Conservation (phyloP, 331 rosid species). For the Malus hybrid region DNA sequence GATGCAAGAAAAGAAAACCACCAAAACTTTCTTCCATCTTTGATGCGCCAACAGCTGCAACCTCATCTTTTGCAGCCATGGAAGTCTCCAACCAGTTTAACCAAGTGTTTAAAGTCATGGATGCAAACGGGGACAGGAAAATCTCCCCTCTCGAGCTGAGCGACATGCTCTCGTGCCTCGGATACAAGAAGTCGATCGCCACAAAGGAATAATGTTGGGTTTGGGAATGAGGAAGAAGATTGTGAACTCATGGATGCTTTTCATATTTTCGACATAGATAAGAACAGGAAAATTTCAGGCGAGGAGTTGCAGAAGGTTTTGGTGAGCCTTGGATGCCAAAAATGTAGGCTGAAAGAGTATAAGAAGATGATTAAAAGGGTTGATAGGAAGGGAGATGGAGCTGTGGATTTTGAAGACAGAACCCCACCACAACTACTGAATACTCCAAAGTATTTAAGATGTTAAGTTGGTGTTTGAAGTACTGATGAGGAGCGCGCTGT, state of each 20-base stretch:
- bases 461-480: too few species aligned
- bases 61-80: conserved; percentile 39
- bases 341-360: conserved; percentile 49
- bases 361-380: conserved; percentile 54
- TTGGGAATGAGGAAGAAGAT: conserved; percentile 1
- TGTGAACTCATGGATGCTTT: conserved; percentile 54
- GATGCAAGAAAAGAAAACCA: conserved; percentile 2
- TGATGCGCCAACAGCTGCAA: not conserved
- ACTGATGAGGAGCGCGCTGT: too few species aligned
- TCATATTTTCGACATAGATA: conserved; percentile 48
- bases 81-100: conserved; percentile 45
- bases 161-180: conserved; percentile 40
- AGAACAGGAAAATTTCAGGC: conserved; percentile 50
- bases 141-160: conserved; percentile 50
- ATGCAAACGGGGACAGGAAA: conserved; percentile 56
- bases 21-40: conserved; percentile 22
- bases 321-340: conserved; percentile 41
- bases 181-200: conserved; percentile 29
- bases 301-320: conserved; percentile 48
- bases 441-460: too few species aligned
- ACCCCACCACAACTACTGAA: too few species aligned
- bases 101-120: conserved; percentile 56
- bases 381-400: conserved; percentile 65
- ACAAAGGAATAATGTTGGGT: conserved; percentile 1
- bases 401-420: conserved; percentile 56